Base-by-base conservation (phyloP, 2,329 filamentous ascomycete species). In the Colletotrichum somersetense region DNA sequence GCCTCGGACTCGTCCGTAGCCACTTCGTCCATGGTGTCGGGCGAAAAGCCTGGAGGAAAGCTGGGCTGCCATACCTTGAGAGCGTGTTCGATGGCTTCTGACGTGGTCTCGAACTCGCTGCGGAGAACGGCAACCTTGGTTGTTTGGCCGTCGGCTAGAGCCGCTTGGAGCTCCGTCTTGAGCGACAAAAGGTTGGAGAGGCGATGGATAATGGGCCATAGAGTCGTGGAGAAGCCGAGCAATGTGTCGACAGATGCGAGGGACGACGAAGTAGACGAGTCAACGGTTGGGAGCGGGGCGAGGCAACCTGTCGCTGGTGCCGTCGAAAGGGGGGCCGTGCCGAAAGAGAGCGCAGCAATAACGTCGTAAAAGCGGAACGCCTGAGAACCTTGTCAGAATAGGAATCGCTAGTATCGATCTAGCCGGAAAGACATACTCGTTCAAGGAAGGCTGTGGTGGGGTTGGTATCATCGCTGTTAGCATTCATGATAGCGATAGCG, bases 291-390 rank as follows among this genome's bases (percentile, higher is more conserved):
- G 50, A 87, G 81, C 1, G 86, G 85, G 3, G 85, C 78, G 2
- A 87, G 81, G 33, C 84, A 83, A 20, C 84, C 83, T 6, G 83
- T 82, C 16, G 84, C 83, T 2, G 87, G 85, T 3, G 86, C 83
- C 16, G 81, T 84, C 1, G 87, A 87, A 16, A 90, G 82, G 2
- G 89, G 89, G 5, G 88, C 82, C 16, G 87, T 89, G 66, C 88
- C 89, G 62, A 91, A 85, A 0, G 89, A 91, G 40, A 91, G 80
- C 1, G 89, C 89, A 7, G 89, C 86, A 67, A 91, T 91, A 30
- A 91, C 89, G 77, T 91, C 89, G 79, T 91, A 91, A 75, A 91
- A 91, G 7, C 88, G 86, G 75, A 91, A 91, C 1, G 89, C 89
- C 89, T 91, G 66, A 30, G 26, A 6, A 16, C 10, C 1, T 33